phyloP scores from a whole-genome alignment of 257 asterid species.

The Gentiana straminea region DNA sequence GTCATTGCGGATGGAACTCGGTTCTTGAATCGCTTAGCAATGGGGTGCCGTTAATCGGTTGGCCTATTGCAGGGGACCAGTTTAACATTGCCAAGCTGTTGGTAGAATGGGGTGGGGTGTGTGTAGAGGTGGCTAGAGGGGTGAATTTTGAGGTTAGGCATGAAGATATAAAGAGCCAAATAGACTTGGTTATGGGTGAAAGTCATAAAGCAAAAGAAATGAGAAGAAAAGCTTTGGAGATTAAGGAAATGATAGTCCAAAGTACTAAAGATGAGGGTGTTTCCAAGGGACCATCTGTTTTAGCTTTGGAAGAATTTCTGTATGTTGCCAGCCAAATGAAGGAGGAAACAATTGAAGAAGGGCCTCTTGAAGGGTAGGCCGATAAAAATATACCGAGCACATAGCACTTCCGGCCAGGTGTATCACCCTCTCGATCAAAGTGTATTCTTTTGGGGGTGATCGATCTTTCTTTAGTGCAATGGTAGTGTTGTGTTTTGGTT shows the following conservation, averaged over 20 bases:
- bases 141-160: conserved; percentile 33
- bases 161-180: conserved; percentile 33
- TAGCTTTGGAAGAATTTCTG: conserved; percentile 45
- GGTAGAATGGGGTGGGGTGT: conserved; percentile 40
- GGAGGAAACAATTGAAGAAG: conserved; percentile 11
- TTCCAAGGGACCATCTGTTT: conserved; percentile 34
- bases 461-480: too few species aligned
- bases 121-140: conserved; percentile 60
- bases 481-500: too few species aligned
- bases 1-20: conserved; percentile 69
- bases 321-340: conserved; percentile 22
- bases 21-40: conserved; percentile 38
- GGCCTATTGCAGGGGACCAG: conserved; percentile 65
- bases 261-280: conserved; percentile 27
- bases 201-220: conserved; percentile 24
- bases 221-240: conserved; percentile 25
- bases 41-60: conserved; percentile 43
- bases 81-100: conserved; percentile 41
- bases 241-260: conserved; percentile 23
- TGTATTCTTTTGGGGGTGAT: too few species aligned
- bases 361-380: too few species aligned
- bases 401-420: too few species aligned
- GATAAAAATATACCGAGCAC: too few species aligned
- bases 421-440: too few species aligned
- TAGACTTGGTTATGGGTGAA: conserved; percentile 47